Conservation (phyloP, 176 grass and related monocot genomes). For the Tillandsia leiboldiana region DNA sequence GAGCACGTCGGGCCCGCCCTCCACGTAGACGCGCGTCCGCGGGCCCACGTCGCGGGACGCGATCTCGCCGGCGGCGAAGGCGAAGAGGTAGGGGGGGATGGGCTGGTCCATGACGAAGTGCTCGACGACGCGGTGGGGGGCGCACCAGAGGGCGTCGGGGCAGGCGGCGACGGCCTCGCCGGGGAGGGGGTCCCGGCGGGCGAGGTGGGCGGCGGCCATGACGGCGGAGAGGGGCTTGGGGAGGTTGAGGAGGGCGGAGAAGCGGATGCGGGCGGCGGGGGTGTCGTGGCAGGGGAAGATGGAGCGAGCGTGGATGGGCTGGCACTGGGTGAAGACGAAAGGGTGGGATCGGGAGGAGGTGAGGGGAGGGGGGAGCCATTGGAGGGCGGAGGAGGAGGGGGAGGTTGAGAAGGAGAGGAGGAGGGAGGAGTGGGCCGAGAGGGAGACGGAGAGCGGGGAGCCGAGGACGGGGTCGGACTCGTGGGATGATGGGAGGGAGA, state of each 20-base stretch:
- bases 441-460: slow-evolving; percentile 42
- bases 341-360: slow-evolving; percentile 32
- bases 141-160: slow-evolving; percentile 65
- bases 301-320: slow-evolving; percentile 84
- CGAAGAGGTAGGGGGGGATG: slow-evolving; percentile 91
- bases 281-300: slow-evolving; percentile 61
- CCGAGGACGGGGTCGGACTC: slow-evolving; percentile 50
- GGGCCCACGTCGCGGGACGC: slow-evolving; percentile 64
- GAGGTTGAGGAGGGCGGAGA: slow-evolving; percentile 62
- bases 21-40: slow-evolving; percentile 65
- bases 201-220: slow-evolving; percentile 53
- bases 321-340: slow-evolving; percentile 91
- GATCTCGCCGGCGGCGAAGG: slow-evolving; percentile 69
- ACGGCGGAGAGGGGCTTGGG: slow-evolving; percentile 64
- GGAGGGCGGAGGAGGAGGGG: slow-evolving; percentile 46
- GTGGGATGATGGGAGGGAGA: slow-evolving; percentile 27
- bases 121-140: slow-evolving; percentile 51
- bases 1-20: slow-evolving; percentile 47
- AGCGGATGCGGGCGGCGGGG: slow-evolving; percentile 16
- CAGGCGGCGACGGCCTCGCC: slow-evolving; percentile 40
- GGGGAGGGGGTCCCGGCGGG: slow-evolving; percentile 43
- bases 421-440: slow-evolving; percentile 34
- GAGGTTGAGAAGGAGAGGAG: slow-evolving; percentile 45
- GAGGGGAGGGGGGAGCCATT: slow-evolving; percentile 55
- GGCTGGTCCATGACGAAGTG: slow-evolving; percentile 85